Conservation (phyloP, 257 asterid species). For the Ocimum tenuiflorum region DNA sequence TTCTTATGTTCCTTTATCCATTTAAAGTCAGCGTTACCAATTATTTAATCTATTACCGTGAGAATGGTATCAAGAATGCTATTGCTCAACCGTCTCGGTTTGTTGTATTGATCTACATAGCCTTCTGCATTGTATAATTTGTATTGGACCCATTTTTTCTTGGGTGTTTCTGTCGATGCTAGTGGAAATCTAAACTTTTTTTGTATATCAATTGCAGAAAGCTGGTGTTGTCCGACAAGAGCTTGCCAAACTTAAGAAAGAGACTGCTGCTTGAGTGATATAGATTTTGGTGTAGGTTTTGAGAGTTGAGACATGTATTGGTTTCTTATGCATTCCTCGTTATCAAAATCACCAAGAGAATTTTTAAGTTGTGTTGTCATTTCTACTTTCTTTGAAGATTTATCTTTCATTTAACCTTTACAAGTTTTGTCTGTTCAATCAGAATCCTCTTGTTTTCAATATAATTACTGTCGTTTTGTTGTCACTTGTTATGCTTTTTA, state of each 20-base stretch:
- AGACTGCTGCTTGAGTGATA: constrained; percentile 29
- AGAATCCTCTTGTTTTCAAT: neutral
- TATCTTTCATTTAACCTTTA: neutral
- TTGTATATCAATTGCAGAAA: constrained; percentile 31
- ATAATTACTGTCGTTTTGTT: no score
- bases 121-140: neutral
- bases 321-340: constrained; percentile 1
- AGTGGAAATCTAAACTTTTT: neutral
- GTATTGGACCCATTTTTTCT: neutral
- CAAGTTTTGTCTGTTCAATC: neutral
- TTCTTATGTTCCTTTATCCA: neutral
- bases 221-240: constrained; percentile 64
- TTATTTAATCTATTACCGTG: no score
- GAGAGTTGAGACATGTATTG: constrained; percentile 16
- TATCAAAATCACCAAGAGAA: neutral
- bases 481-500: no score
- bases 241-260: constrained; percentile 63
- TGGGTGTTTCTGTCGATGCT: neutral
- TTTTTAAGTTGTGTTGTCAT: neutral
- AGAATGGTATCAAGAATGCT: no score
- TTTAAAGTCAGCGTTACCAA: no score
- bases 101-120: neutral
- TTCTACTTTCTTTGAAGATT: constrained; percentile 5
- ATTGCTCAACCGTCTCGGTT: no score
- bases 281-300: constrained; percentile 22